Base-by-base conservation (phyloP, 2,329 filamentous ascomycete species). In the Hypoxylon sp. region DNA sequence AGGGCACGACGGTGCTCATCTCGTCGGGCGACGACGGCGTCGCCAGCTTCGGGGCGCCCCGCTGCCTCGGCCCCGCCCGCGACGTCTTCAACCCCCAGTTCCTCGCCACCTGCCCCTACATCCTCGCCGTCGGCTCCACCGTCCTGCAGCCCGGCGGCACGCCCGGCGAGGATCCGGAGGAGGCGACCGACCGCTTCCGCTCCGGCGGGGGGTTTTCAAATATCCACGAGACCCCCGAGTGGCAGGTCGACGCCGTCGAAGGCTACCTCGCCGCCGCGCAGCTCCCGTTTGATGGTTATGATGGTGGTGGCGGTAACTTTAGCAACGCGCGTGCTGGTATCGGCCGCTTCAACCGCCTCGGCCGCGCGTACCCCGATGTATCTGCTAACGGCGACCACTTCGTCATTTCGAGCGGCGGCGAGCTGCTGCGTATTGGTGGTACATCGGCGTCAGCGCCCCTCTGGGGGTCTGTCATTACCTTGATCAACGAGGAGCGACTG, bases 371-470 rank as follows among this genome's bases (percentile, higher is more conserved):
- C 47, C 81, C 81, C 0, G 80, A 83, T 55, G 76, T 83, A 8
- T 70, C 79, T 1, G 79, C 80, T 0, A 74, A 74, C 31, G 79
- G 75, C 11, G 77, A 73, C 50, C 65, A 69, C 48, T 73, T 72
- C 40, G 67, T 72, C 11, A 64, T 73, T 4, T 69, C 73, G 46
- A 71, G 72, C 46, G 65, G 71, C n/a, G 74, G 73, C 3, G 53
- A 65, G n/a, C 65, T 74, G 48, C 56, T 67, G 18, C 68, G 75
- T 2, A 74, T 82, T 20, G 80, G 77, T 21, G 82, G 82, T 10
- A 85, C 82, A 3, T 81, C 78, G 46, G 79, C 81, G 6, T 77
- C 77, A 2, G 69, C 78, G 26, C 83, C 82, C 0, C 77, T 81
- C 1, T 78, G 79, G 61, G 80, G 76, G 0, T 70, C 77, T 0